A percentile compares a stretch with the other conserved stretches of the same genome.
These are phyloP conservation scores for Phytophthora rubi DNA, from an alignment of 352 stramenopile genomes.

Conservation along the genomic window DNA sequence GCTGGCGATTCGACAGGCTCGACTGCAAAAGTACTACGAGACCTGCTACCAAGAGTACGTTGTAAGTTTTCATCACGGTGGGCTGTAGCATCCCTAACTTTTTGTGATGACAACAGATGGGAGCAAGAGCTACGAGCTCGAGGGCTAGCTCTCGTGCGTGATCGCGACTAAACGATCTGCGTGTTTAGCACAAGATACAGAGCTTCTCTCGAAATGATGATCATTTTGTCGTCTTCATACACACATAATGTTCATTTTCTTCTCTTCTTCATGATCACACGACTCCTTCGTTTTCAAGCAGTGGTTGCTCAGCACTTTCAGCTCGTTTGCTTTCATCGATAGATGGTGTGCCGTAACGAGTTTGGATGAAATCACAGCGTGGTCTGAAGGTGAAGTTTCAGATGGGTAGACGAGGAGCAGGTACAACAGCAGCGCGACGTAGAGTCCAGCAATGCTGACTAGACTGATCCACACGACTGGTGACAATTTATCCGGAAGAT, in stretches of 20 bases:
- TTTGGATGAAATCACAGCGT: neutral
- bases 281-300: conserved; percentile 23
- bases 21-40: conserved; percentile 78
- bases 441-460: conserved; percentile 31
- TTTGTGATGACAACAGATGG: conserved; percentile 46
- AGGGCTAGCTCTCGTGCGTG: conserved; percentile 72
- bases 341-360: neutral
- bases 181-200: neutral
- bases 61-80: neutral
- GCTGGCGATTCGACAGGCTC: conserved; percentile 64
- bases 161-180: conserved; percentile 54
- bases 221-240: neutral
- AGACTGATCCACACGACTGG: conserved; percentile 21
- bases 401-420: conserved; percentile 63
- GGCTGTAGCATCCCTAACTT: neutral
- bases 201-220: neutral
- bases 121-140: conserved; percentile 71
- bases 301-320: conserved; percentile 16
- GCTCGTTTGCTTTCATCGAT: conserved; percentile 6
- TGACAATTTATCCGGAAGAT: conserved; percentile 42
- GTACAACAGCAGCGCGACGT: conserved; percentile 59
- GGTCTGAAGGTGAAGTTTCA: conserved; percentile 5
- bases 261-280: conserved; percentile 2
- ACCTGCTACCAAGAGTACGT: conserved; percentile 74
- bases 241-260: neutral